Evolutionary conservation across 768 basidiomycete species (phyloP), one percentile per base, ranked within the genome.

Genomic region (Lentinula detonsa): DNA sequence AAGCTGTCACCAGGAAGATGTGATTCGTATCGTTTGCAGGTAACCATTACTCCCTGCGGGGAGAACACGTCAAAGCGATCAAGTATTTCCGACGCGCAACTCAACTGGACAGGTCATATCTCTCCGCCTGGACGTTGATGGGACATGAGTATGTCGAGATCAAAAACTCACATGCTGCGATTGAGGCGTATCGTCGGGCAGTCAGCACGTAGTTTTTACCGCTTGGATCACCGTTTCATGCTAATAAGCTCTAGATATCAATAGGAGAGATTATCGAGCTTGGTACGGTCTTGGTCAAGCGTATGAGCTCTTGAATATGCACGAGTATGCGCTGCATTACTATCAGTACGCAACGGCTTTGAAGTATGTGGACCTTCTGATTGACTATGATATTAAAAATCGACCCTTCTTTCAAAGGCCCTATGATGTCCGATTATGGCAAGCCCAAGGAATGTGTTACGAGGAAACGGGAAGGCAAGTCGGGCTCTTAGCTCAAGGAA

Each of bases 221-320:
- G 11, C 15, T 16, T 57, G 18, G 6, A 13, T 34, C 40, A 18
- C 49, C 43, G 56, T 37, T 35, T 45, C 16, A 15, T 51, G n/a
- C 39, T 51, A 54, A 53, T 61, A 40, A 53, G 42, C 61, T 57
- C 13, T 62, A 98, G 96, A 98, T 68, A 88, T 97, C 65, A 96
- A 96, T 68, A 84, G 93, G 59, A 97, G 98, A 70, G 97, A 99
- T 74, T 98, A 97, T 69, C 77, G 96, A 61, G 96, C 95, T 5
- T 99, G 97, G 97, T 98, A 95, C 73, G 97, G 97, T 39, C 86
- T 99, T 57, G 97, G 96, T 3, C 97, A 99, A 71, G 94, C 96
- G 11, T 99, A 98, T 70, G 96, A 98, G 68, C 80, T 99, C 23
- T 76, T 98, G 57, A 95, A 90, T 69, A 98, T 98, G 95, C 93